Conservation (phyloP, 305 asterid genomes). For the Caryopteris hybrid region DNA sequence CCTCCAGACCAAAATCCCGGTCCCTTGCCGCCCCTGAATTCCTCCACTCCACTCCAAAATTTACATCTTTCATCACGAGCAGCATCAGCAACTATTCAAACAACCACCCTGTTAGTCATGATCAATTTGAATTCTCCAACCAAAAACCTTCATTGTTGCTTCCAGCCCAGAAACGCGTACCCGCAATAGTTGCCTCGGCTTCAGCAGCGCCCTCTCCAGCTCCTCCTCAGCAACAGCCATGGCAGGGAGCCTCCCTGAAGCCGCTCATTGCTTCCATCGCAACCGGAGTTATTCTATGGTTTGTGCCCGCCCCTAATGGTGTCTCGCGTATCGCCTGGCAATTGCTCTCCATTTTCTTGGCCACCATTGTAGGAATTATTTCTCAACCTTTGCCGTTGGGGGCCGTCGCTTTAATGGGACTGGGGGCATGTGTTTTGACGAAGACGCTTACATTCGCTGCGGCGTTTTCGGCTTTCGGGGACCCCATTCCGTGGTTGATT, state of each 20-base stretch:
- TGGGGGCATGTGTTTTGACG: constrained; percentile 81
- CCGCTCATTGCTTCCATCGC: constrained; percentile 76
- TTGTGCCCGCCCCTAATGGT: constrained; percentile 72
- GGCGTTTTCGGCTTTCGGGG: constrained; percentile 94
- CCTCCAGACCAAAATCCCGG: too few species aligned
- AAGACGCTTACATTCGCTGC: constrained; percentile 86
- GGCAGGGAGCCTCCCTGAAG: constrained; percentile 90
- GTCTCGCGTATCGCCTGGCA: constrained; percentile 86
- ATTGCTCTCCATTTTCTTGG: constrained; percentile 70
- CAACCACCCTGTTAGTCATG: too few species aligned
- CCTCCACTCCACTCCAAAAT: too few species aligned
- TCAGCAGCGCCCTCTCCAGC: constrained; percentile 24
- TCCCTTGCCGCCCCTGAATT: too few species aligned
- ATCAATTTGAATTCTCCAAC: background rate
- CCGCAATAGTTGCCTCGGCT: constrained; percentile 26
- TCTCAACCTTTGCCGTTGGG: constrained; percentile 94
- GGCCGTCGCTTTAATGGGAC: constrained; percentile 87
- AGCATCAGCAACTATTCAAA: too few species aligned
- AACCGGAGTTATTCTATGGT: constrained; percentile 73
- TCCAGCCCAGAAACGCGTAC: constrained; percentile 7
- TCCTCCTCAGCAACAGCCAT: constrained; percentile 49
- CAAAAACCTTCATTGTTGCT: constrained; percentile 11
- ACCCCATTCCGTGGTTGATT: constrained; percentile 93
- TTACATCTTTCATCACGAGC: too few species aligned
- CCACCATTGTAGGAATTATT: constrained; percentile 89